A percentile compares a stretch with the other conserved stretches of the same genome.
Evolutionary conservation across 2,329 filamentous ascomycete genomes (phyloP).

Genomic region (Gyromitra esculenta): DNA sequence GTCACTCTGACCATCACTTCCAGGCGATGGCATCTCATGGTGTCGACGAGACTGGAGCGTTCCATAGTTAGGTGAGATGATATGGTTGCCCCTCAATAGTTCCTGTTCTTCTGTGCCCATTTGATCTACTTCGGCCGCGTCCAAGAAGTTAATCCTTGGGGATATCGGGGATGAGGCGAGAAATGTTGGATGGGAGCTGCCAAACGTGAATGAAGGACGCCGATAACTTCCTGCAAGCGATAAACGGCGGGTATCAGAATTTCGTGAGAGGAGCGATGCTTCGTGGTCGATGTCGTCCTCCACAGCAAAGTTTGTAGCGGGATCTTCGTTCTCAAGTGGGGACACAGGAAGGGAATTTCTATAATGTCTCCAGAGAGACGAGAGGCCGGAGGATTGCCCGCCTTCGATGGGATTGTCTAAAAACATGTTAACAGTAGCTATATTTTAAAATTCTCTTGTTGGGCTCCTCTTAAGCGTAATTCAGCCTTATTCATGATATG

Average conservation of each 20-base stretch:
- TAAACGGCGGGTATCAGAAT: conserved; percentile 47
- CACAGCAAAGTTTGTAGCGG: conserved; percentile 34
- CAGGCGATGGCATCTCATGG: conserved; percentile 63
- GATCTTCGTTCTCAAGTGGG: conserved; percentile 47
- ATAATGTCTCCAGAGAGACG: conserved; percentile 31
- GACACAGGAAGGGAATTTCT: conserved; percentile 34
- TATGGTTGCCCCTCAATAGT: conserved; percentile 72
- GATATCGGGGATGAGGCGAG: conserved; percentile 54
- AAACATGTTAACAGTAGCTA: conserved; percentile 10
- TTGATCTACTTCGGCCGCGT: conserved; percentile 67
- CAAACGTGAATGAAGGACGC: conserved; percentile 52
- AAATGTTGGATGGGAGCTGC: conserved; percentile 53
- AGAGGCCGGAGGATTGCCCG: conserved; percentile 17
- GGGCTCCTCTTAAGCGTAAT: neutral
- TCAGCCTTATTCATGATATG: neutral
- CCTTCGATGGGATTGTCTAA: neutral
- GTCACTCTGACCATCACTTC: conserved; percentile 63
- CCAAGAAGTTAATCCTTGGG: conserved; percentile 61
- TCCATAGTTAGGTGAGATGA: conserved; percentile 67
- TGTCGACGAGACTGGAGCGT: neutral
- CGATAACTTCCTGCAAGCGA: conserved; percentile 55
- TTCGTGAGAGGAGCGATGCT: conserved; percentile 48
- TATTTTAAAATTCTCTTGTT: neutral
- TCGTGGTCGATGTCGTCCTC: conserved; percentile 37
- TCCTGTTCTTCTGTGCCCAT: conserved; percentile 70